Evolutionary conservation across 257 asterid species (phyloP).

Genomic region (Solanum etuberosum): DNA sequence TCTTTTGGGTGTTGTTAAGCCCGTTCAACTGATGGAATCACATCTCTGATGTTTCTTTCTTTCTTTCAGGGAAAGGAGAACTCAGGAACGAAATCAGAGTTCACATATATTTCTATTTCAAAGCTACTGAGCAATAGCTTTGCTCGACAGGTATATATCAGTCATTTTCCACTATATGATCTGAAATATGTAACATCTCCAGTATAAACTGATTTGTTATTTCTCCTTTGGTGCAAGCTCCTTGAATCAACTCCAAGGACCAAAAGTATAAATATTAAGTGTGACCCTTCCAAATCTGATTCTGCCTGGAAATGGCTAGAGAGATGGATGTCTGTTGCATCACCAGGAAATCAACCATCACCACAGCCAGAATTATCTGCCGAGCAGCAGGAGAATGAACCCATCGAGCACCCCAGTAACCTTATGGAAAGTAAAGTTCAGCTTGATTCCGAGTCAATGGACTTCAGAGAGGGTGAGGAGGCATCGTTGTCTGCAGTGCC

Average conservation of each 20-base stretch:
- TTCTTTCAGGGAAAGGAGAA: constrained; percentile 40
- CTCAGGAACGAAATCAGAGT: constrained; percentile 19
- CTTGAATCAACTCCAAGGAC: constrained; percentile 63
- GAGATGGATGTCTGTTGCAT: constrained; percentile 82
- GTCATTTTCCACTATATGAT: not conserved
- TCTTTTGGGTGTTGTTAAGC: no score
- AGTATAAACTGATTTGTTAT: constrained; percentile 4
- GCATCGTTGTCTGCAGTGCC: constrained; percentile 4
- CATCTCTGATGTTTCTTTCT: constrained; percentile 2
- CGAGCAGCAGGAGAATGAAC: constrained; percentile 11
- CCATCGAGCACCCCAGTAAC: not conserved
- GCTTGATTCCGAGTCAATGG: constrained; percentile 3
- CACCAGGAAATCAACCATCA: constrained; percentile 29
- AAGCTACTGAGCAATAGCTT: constrained; percentile 77
- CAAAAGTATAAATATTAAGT: constrained; percentile 57
- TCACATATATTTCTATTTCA: constrained; percentile 43
- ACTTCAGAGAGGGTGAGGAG: not conserved
- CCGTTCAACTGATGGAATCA: not conserved
- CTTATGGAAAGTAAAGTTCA: constrained; percentile 7
- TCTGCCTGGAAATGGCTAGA: constrained; percentile 95
- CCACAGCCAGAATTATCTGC: not conserved
- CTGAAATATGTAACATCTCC: not conserved
- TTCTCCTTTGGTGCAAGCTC: constrained; percentile 38
- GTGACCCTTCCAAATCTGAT: constrained; percentile 80
- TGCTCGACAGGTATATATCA: constrained; percentile 70